Conservation (phyloP, 257 asterid species). For the Fraxinus cuspidata region DNA sequence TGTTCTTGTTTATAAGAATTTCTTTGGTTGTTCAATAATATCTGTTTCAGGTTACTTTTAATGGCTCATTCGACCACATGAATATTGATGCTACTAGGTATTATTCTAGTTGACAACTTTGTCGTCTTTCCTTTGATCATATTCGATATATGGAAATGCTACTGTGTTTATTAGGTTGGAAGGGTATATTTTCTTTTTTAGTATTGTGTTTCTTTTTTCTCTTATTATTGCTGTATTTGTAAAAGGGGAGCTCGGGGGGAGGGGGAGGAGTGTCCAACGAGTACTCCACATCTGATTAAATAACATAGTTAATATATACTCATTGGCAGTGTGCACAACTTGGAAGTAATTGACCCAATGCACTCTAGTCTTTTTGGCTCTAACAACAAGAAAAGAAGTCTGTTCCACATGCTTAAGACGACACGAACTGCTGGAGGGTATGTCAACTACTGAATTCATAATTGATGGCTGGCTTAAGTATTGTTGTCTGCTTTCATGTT, state of each 20-base stretch:
- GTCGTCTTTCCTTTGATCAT: constrained; percentile 21
- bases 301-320: constrained; percentile 20
- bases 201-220: constrained; percentile 6
- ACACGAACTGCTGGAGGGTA: constrained; percentile 98
- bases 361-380: constrained; percentile 76
- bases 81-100: constrained; percentile 96
- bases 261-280: background rate
- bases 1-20: constrained; percentile 10
- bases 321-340: constrained; percentile 82
- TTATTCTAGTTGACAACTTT: constrained; percentile 26
- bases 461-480: constrained; percentile 23
- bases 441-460: constrained; percentile 26
- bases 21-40: constrained; percentile 18
- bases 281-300: constrained; percentile 15
- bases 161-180: constrained; percentile 9
- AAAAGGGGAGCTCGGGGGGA: background rate
- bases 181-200: background rate
- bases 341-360: constrained; percentile 93
- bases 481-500: constrained; percentile 8
- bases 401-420: constrained; percentile 94
- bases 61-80: constrained; percentile 99
- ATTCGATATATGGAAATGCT: constrained; percentile 11
- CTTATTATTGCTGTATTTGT: background rate
- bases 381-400: constrained; percentile 78
- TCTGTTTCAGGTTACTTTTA: constrained; percentile 78